phyloP scores from a whole-genome alignment of 495 filamentous ascomycete genomes.

The Penicillium ochrochloron region DNA sequence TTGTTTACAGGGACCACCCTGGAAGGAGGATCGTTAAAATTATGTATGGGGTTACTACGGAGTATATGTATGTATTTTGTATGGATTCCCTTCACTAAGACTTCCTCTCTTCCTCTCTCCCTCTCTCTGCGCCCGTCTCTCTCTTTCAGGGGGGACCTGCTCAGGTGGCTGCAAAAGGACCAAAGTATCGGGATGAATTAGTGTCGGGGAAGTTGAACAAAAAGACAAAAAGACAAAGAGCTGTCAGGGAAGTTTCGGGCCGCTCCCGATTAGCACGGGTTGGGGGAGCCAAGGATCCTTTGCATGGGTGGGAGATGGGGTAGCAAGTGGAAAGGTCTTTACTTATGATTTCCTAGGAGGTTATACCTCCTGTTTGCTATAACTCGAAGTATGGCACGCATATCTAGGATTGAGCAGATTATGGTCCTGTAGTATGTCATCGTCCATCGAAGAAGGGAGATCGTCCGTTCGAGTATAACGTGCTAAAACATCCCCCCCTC shows the following conservation, averaged over 20 bases:
- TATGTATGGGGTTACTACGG: background rate
- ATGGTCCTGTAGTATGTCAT: conserved; percentile 1
- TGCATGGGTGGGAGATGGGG: background rate
- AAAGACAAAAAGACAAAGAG: conserved; percentile 17
- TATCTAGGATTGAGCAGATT: background rate
- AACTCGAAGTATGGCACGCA: background rate
- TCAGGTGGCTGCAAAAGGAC: background rate
- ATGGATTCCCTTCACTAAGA: background rate
- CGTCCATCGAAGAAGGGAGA: conserved; percentile 1
- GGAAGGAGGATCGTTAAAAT: background rate
- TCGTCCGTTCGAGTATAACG: background rate
- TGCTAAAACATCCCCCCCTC: background rate
- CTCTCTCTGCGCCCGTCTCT: background rate
- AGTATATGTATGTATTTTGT: background rate
- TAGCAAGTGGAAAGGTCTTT: background rate
- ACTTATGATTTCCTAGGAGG: too few species aligned
- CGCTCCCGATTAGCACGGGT: conserved; percentile 30
- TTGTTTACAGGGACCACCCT: background rate
- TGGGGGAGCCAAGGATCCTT: conserved; percentile 7
- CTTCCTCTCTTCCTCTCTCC: background rate
- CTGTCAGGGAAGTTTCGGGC: conserved; percentile 37
- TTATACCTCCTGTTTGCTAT: too few species aligned
- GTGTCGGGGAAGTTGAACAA: conserved; percentile 3
- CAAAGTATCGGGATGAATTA: background rate
- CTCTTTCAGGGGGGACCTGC: background rate